Conservation (phyloP, 148 eudicot genomes). For the Pouteria glomerata region DNA sequence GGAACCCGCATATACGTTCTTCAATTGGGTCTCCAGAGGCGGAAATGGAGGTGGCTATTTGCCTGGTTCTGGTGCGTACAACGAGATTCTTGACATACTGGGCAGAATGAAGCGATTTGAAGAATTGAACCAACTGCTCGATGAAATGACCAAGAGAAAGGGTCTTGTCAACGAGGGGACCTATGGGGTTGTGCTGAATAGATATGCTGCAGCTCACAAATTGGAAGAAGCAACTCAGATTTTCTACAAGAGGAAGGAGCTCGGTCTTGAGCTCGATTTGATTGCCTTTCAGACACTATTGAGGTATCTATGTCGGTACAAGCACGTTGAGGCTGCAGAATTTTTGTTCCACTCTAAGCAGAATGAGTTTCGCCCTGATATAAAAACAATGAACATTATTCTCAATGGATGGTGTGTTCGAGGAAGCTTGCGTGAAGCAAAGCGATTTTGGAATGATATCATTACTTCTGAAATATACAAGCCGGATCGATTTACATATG, state of each 20-base stretch:
- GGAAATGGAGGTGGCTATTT: conserved; percentile 31
- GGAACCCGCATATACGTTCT: conserved; percentile 62
- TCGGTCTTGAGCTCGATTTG: conserved; percentile 53
- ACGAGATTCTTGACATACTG: conserved; percentile 62
- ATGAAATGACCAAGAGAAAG: conserved; percentile 62
- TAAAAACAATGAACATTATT: conserved; percentile 71
- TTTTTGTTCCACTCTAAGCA: conserved; percentile 51
- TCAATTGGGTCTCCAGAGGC: conserved; percentile 47
- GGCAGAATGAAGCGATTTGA: conserved; percentile 63
- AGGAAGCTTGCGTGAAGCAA: conserved; percentile 67
- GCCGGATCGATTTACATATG: conserved; percentile 65
- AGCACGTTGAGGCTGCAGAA: conserved; percentile 79
- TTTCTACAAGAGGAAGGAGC: conserved; percentile 51
- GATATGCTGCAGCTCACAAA: conserved; percentile 68
- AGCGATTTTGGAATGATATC: conserved; percentile 77
- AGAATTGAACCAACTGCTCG: conserved; percentile 48
- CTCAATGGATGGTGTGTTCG: conserved; percentile 82
- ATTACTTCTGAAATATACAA: conserved; percentile 36
- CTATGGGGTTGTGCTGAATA: conserved; percentile 53
- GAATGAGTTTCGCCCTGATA: conserved; percentile 41
- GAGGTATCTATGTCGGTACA: conserved; percentile 58
- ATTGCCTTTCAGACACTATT: conserved; percentile 64
- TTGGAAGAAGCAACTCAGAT: conserved; percentile 54
- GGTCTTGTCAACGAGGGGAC: conserved; percentile 48
- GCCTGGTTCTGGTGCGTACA: conserved; percentile 38